phyloP scores from a whole-genome alignment of 1,284 basidiomycete species.

The Ustilago vetiveriae region DNA sequence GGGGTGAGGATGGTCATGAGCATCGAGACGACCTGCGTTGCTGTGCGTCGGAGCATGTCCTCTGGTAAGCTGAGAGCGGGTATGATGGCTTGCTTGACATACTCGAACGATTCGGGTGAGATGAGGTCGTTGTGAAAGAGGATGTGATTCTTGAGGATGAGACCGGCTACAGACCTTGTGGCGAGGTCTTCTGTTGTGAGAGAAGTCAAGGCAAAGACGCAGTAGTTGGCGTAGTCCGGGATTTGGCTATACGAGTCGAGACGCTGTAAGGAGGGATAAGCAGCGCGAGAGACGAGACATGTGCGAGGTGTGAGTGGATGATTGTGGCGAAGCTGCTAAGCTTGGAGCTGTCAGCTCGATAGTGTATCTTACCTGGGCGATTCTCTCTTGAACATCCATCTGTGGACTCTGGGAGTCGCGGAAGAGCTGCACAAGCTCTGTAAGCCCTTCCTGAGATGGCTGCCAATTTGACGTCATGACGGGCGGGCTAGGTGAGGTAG shows the following conservation, averaged over 20 bases:
- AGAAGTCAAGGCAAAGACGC: constrained; percentile 86
- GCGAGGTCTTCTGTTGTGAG: constrained; percentile 85
- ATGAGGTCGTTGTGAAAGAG: constrained; percentile 60
- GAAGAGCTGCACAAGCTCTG: constrained; percentile 61
- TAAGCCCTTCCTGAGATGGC: constrained; percentile 57
- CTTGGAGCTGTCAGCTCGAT: too few relatives aligned
- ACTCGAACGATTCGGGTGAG: constrained; percentile 58
- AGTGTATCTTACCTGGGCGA: constrained; percentile 56
- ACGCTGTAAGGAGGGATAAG: constrained; percentile 30
- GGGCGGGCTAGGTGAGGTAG: not conserved
- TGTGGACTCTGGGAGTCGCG: constrained; percentile 60
- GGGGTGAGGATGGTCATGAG: constrained; percentile 63
- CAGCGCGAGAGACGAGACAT: not conserved
- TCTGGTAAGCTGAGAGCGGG: constrained; percentile 60
- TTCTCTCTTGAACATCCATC: constrained; percentile 56
- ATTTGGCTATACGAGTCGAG: constrained; percentile 60
- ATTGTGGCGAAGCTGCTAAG: not conserved
- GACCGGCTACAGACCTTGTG: constrained; percentile 92
- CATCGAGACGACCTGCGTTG: constrained; percentile 66
- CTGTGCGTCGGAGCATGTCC: constrained; percentile 64
- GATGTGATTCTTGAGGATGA: constrained; percentile 93
- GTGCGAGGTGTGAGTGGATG: not conserved
- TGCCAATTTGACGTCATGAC: constrained; percentile 52
- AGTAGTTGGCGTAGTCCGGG: constrained; percentile 85
- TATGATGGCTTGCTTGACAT: constrained; percentile 63